phyloP scores from a whole-genome alignment of 345 rosid species.

The Citrus cavaleriei region DNA sequence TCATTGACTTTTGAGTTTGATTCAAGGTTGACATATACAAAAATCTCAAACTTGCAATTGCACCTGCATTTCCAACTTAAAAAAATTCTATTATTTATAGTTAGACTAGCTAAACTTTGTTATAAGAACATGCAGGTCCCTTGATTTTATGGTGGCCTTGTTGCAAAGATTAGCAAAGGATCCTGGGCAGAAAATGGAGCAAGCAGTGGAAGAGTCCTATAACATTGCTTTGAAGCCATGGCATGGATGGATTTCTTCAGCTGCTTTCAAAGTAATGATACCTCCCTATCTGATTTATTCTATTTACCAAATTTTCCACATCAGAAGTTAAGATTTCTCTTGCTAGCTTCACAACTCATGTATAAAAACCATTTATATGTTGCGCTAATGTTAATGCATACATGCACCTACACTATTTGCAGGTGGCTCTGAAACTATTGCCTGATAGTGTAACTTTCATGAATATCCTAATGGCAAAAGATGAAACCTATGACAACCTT shows the following conservation, averaged over 20 bases:
- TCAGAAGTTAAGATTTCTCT: neutral
- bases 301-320: neutral
- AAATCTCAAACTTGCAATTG: neutral
- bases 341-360: neutral
- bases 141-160: constrained; percentile 65
- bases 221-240: constrained; percentile 62
- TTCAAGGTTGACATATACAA: neutral
- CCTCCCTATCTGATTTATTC: neutral
- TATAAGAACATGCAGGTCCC: constrained; percentile 38
- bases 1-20: too few species aligned
- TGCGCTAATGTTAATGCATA: neutral
- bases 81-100: neutral
- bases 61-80: neutral
- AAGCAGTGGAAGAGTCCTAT: constrained; percentile 79
- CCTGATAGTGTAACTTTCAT: constrained; percentile 67
- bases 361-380: neutral
- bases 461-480: constrained; percentile 49
- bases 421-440: constrained; percentile 73
- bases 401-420: constrained; percentile 10
- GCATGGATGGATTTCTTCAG: constrained; percentile 96
- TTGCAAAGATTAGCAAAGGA: constrained; percentile 51
- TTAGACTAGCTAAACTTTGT: neutral
- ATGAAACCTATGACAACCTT: constrained; percentile 41
- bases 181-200: constrained; percentile 57
- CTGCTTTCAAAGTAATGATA: constrained; percentile 72